These are phyloP conservation scores for Knoxdaviesia proteae DNA, from an alignment of 2,329 filamentous ascomycete genomes.

Conservation along the genomic window DNA sequence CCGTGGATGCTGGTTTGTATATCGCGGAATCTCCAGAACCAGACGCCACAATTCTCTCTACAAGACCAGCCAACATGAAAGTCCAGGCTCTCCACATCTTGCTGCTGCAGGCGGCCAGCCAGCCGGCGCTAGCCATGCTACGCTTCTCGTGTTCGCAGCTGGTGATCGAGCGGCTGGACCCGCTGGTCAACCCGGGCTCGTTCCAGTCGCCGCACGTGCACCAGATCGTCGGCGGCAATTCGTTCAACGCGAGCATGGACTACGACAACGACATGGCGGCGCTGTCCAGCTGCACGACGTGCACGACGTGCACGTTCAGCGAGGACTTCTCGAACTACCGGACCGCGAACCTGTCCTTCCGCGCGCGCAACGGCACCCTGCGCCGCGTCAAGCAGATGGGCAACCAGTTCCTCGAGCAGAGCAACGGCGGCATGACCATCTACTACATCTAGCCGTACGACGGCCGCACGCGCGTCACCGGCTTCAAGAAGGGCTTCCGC, in stretches of 20 bases:
- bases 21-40: too few species aligned
- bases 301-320: slow-evolving; percentile 15
- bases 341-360: slow-evolving; percentile 15
- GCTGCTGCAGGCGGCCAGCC: too few species aligned
- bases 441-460: slow-evolving; percentile 16
- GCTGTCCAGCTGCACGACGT: slow-evolving; percentile 9
- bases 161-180: slow-evolving; percentile 17
- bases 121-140: slow-evolving; percentile 2
- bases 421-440: slow-evolving; percentile 18
- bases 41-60: too few species aligned
- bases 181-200: slow-evolving; percentile 12
- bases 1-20: too few species aligned
- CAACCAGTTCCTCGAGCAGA: slow-evolving; percentile 25
- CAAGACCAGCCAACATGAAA: too few species aligned
- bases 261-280: slow-evolving; percentile 11
- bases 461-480: slow-evolving; percentile 15
- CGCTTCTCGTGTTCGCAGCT: slow-evolving; percentile 24
- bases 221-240: slow-evolving; percentile 26
- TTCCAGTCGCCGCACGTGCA: slow-evolving; percentile 30
- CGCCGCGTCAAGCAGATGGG: slow-evolving; percentile 46
- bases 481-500: slow-evolving; percentile 25
- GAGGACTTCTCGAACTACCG: slow-evolving; percentile 15
- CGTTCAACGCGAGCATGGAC: slow-evolving; percentile 16
- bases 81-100: too few species aligned
- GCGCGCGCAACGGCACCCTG: slow-evolving; percentile 24